Percentiles rank a stretch among this genome's conserved stretches.
These are phyloP conservation scores for Diutina scorzettiae DNA, from an alignment of 1,139 yeast genomes.

Conservation along the genomic window DNA sequence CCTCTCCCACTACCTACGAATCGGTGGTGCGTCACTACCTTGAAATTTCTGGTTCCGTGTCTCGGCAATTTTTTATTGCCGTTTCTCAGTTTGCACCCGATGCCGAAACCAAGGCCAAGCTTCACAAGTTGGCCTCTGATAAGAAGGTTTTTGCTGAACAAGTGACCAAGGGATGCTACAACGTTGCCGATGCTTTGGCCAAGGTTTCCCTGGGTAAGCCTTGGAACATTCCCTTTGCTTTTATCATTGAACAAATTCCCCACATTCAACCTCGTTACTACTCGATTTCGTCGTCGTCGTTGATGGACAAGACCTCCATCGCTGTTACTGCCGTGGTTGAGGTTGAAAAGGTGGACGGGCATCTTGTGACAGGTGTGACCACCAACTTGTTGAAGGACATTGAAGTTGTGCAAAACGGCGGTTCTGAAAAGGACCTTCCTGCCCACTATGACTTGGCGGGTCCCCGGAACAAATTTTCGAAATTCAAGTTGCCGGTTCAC, in stretches of 20 bases:
- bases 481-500: slow-evolving; percentile 70
- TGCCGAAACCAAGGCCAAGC: slow-evolving; percentile 40
- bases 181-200: slow-evolving; percentile 67
- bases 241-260: slow-evolving; percentile 68
- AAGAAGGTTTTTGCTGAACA: slow-evolving; percentile 56
- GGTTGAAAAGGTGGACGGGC: slow-evolving; percentile 36
- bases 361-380: slow-evolving; percentile 66
- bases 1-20: slow-evolving; percentile 83
- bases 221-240: slow-evolving; percentile 83
- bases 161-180: slow-evolving; percentile 49
- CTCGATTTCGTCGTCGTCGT: slow-evolving; percentile 87
- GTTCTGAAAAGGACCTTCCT: slow-evolving; percentile 21
- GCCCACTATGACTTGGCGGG: slow-evolving; percentile 66
- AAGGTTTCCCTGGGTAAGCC: slow-evolving; percentile 46
- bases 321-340: slow-evolving; percentile 93
- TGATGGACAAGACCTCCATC: slow-evolving; percentile 61
- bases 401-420: slow-evolving; percentile 44
- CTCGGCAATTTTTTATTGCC: slow-evolving; percentile 76
- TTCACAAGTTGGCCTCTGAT: slow-evolving; percentile 49
- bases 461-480: slow-evolving; percentile 54
- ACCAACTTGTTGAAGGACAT: slow-evolving; percentile 78
- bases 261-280: slow-evolving; percentile 91
- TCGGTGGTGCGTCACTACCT: slow-evolving; percentile 78
- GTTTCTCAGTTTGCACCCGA: slow-evolving; percentile 77
- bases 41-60: slow-evolving; percentile 87